Evolutionary conservation across 352 stramenopile species (phyloP), one percentile per base, ranked within the genome.

Genomic region (Globisporangium parvum): DNA sequence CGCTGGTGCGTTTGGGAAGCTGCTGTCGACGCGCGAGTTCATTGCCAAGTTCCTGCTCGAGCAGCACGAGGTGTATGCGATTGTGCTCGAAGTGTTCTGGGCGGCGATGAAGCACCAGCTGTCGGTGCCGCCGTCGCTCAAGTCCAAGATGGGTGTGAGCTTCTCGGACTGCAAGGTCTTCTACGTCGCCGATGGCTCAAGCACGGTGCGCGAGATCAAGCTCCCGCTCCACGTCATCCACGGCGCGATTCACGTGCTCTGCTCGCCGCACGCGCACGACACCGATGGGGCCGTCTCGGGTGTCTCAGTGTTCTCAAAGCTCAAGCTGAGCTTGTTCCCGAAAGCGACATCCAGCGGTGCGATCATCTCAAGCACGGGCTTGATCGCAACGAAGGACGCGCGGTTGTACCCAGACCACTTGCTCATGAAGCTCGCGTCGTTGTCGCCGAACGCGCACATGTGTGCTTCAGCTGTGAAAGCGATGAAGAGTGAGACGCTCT

Each of bases 161-260:
- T 77, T 92, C 56, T 78, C 82, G 12, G 77, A 92, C 49, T 89
- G 80, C 63, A 88, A 90, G 57, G 78, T 89, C 6, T 86, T 91
- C 64, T 87, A 93, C 59, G 78, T 88, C 45, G 77, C 64, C 1
- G 82, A 93, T 21, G 66, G 68, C 15, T 68, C 78, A 0, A 76
- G 74, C 17, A 80, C 64, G 6, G 80, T 91, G 10, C 75, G 76
- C n/a, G 82, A 93, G 53, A 87, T 93, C 44, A 88, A 87, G 53
- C 63, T 93, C 3, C 80, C 82, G 18, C 56, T 88, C 2, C 56
- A 65, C 9, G 83, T 88, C 20, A 84, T 91, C 51, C 77, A 91
- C 50, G 76, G 80, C 15, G 73, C 74, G 4, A 87, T 92, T 51
- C 77, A 80, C 53, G 67, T 83, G 41, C 55, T 93, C 8, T 87